Percentiles rank a stretch among this genome's conserved stretches.
Conservation (phyloP, 345 rosid genomes). For the Eucalyptus paniculata region DNA sequence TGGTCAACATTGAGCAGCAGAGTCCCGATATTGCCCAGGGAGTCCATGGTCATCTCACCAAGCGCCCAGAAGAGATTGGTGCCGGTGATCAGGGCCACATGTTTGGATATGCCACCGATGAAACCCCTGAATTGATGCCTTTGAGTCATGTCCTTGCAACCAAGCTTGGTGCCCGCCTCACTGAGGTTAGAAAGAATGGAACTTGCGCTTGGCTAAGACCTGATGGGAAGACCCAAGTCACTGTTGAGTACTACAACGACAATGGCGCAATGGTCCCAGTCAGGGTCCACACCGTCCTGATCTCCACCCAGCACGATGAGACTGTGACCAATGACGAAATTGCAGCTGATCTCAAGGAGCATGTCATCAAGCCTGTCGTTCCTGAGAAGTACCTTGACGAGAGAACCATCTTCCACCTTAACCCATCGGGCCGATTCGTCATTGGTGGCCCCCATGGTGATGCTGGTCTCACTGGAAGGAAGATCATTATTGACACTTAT, state of each 20-base stretch:
- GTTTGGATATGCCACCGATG: conserved; percentile 75
- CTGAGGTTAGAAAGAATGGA: conserved; percentile 74
- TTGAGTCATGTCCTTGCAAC: conserved; percentile 72
- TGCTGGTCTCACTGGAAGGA: conserved; percentile 66
- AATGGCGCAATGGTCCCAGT: conserved; percentile 74
- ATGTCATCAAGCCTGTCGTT: conserved; percentile 60
- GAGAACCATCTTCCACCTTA: conserved; percentile 81
- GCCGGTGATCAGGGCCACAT: conserved; percentile 81
- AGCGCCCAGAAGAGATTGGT: conserved; percentile 70
- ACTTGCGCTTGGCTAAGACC: conserved; percentile 69
- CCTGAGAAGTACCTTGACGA: conserved; percentile 76
- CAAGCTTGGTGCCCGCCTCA: conserved; percentile 63
- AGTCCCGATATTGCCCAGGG: conserved; percentile 78
- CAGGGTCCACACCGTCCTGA: conserved; percentile 68
- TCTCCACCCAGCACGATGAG: conserved; percentile 72
- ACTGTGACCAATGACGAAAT: conserved; percentile 72
- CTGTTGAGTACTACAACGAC: conserved; percentile 63
- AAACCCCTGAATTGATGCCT: conserved; percentile 67
- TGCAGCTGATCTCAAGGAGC: conserved; percentile 78
- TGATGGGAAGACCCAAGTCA: conserved; percentile 76
- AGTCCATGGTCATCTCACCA: conserved; percentile 67
- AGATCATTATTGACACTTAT: conserved; percentile 68
- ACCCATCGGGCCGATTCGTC: conserved; percentile 79
- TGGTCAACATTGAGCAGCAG: conserved; percentile 76
- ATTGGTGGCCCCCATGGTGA: conserved; percentile 79